These are phyloP conservation scores for Saitozyma sp. DNA, from an alignment of 768 basidiomycete species.

Conservation along the genomic window DNA sequence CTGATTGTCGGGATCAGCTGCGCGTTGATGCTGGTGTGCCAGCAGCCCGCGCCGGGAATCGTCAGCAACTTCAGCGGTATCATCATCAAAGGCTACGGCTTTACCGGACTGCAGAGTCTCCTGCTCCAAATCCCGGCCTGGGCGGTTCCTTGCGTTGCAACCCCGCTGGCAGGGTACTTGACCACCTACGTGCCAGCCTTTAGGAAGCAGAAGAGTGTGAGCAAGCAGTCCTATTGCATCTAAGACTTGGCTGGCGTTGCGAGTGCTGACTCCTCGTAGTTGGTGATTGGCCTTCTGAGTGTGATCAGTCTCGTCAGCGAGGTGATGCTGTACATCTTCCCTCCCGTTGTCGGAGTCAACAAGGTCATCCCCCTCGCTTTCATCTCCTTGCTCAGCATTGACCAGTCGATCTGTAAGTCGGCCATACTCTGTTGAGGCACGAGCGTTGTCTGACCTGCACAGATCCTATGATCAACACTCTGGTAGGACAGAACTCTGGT, in stretches of 20 bases:
- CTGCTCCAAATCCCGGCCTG: slow-evolving; percentile 32
- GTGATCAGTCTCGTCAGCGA: slow-evolving; percentile 10
- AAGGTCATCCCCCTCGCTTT: slow-evolving; percentile 1
- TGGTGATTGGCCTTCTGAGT: not conserved
- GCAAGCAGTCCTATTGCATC: not conserved
- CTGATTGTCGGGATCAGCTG: too few relatives aligned
- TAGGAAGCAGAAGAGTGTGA: slow-evolving; percentile 2
- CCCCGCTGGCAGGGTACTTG: slow-evolving; percentile 3
- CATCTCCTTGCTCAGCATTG: slow-evolving; percentile 7
- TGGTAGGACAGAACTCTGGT: too few relatives aligned
- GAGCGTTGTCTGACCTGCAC: too few relatives aligned
- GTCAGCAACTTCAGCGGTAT: slow-evolving; percentile 31
- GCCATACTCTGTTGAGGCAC: too few relatives aligned
- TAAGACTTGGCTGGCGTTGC: too few relatives aligned
- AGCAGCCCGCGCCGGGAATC: slow-evolving; percentile 21
- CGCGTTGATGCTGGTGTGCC: slow-evolving; percentile 5
- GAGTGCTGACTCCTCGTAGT: not conserved
- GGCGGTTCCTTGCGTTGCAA: slow-evolving; percentile 20
- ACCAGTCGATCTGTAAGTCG: slow-evolving; percentile 1
- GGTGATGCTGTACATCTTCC: slow-evolving; percentile 1
- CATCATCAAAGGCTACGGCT: slow-evolving; percentile 37
- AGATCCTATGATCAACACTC: too few relatives aligned
- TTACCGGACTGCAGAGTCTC: slow-evolving; percentile 29
- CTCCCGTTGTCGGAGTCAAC: slow-evolving; percentile 3
- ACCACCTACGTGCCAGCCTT: slow-evolving; percentile 1